phyloP scores from a whole-genome alignment of 208 protist species.

The Endotrypanum monterogeii region DNA sequence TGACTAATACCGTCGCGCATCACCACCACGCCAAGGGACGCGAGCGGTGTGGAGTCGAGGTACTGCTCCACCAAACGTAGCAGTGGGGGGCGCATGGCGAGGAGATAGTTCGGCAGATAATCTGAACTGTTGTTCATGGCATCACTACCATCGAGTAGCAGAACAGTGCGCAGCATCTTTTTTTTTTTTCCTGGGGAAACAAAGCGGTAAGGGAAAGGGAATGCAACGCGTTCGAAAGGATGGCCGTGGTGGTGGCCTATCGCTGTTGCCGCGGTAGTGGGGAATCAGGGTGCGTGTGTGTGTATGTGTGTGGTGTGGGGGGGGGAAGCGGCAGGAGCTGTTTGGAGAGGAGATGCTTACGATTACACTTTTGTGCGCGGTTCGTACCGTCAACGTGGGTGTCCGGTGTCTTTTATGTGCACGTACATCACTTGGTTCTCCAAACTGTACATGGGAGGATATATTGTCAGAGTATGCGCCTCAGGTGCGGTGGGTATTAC shows the following conservation, averaged over 20 bases:
- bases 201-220: neutral
- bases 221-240: neutral
- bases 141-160: constrained; percentile 85
- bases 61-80: constrained; percentile 58
- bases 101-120: constrained; percentile 83
- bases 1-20: constrained; percentile 81
- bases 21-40: constrained; percentile 70
- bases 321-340: neutral
- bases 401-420: neutral
- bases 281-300: neutral
- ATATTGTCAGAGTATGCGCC: neutral
- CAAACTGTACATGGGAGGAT: neutral
- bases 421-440: neutral
- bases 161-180: constrained; percentile 67
- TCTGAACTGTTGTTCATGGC: constrained; percentile 81
- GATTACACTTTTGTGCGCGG: neutral
- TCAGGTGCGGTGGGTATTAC: neutral
- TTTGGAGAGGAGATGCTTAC: neutral
- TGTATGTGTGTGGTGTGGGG: neutral
- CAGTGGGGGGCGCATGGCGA: constrained; percentile 71
- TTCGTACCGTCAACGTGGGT: neutral
- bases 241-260: neutral
- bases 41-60: constrained; percentile 72
- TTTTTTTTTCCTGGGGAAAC: neutral
- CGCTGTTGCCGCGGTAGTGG: neutral